Evolutionary conservation across 208 protist species (phyloP).

Genomic region (Novymonas esmeraldas): DNA sequence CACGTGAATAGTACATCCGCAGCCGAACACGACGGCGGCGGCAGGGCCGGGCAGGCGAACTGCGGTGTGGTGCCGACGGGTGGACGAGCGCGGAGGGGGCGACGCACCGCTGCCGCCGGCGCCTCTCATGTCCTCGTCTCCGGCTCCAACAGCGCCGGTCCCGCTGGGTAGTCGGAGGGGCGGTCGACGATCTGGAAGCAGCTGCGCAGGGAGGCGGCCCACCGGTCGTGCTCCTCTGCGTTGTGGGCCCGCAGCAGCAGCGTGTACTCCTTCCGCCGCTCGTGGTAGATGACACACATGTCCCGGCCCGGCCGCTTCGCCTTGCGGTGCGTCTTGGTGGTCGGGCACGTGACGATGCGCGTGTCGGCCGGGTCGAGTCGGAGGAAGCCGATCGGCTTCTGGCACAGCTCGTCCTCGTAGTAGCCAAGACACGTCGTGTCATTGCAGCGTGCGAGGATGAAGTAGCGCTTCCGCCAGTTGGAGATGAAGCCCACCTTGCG

Average conservation of each 20-base stretch:
- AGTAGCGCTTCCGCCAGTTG: conserved; percentile 66
- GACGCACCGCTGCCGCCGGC: no score
- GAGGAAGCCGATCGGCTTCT: conserved; percentile 44
- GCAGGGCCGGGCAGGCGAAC: no score
- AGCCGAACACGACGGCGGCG: no score
- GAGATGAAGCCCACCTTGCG: conserved; percentile 37
- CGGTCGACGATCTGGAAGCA: conserved; percentile 27
- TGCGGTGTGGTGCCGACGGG: no score
- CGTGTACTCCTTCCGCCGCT: conserved; percentile 55
- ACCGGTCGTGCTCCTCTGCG: conserved; percentile 41
- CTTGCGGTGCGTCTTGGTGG: conserved; percentile 58
- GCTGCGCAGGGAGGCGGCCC: conserved; percentile 31
- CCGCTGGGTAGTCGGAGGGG: conserved; percentile 16
- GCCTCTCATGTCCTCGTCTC: no score
- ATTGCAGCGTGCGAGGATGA: conserved; percentile 51
- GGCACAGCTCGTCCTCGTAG: conserved; percentile 60
- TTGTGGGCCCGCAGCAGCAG: conserved; percentile 49
- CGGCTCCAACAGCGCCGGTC: not conserved
- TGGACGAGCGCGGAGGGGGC: no score
- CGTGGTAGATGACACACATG: conserved; percentile 58
- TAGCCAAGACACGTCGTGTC: conserved; percentile 48
- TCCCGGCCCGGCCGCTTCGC: conserved; percentile 51
- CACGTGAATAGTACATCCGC: no score
- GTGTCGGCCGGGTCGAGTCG: conserved; percentile 46
- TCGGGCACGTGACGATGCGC: conserved; percentile 56